Base-by-base conservation (phyloP, 306 rosid genomes). In the Castanopsis chinensis region DNA sequence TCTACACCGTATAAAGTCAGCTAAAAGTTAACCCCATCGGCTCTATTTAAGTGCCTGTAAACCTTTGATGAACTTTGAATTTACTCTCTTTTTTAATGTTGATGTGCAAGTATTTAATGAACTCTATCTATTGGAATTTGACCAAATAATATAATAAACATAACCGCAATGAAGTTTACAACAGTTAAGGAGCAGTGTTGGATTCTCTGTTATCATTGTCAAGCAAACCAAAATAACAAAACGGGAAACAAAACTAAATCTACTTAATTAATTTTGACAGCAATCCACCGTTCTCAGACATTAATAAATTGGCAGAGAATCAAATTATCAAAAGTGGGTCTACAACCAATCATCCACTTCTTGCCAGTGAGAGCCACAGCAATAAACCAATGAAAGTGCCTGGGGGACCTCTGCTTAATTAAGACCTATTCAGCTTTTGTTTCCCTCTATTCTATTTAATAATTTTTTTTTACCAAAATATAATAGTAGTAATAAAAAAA, bases 381-480 rank as follows among this genome's bases (percentile, higher is more conserved):
- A 28, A 77, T 81, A 81, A 81, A 81, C 87, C 85, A 79, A 72
- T 71, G 76, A 30, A 83, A 82, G 85, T 88, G 87, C 86, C 72
- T 68, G 83, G 89, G 90, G 90, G 90, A 85, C 88, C 91, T 80
- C 79, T 64, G 5, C 70, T 68, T 69, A 76, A 58, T 41, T 8
- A 68, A 68, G 23, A 10, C 37, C 30, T 59, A 60, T 49, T 11
- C 56, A 19, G 35, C 19, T 55, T 54, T 30, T 30, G 3, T 76
- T 64, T 23, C 49, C 69, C 56, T 57, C 70, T 67, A 76, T 41
- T 56, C 4, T 63, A 30, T 63, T 25, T 4, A 72, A 49, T 41
- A 64, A 6, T 41, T 55, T 59, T 1, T 18, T 5, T 41, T 12
- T 41, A 19, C 9, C 20, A 3, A 18, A 18, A 15, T 21, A 23